Evolutionary conservation across 2,329 filamentous ascomycete species (phyloP).

Genomic region (Zarea fungicola): DNA sequence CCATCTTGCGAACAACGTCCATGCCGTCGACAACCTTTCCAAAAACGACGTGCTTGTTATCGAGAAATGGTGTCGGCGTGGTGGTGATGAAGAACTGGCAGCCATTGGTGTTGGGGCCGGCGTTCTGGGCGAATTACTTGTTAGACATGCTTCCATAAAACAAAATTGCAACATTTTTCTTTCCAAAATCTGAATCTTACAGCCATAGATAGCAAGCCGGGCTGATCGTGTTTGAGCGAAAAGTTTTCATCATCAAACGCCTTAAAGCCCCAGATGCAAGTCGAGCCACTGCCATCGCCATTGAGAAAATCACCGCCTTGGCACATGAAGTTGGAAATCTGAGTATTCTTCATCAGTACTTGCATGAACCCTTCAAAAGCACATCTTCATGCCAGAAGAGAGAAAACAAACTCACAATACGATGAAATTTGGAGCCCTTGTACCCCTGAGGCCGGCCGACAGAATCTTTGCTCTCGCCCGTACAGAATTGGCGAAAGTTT

Average conservation of each 20-base stretch:
- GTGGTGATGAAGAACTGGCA: conserved; percentile 98
- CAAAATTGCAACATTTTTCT: neutral
- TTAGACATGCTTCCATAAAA: conserved; percentile 11
- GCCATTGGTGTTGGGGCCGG: conserved; percentile 87
- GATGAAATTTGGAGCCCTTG: conserved; percentile 91
- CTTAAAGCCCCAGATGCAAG: conserved; percentile 79
- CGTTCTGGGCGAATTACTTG: conserved; percentile 54
- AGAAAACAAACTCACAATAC: conserved; percentile 62
- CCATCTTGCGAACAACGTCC: conserved; percentile 88
- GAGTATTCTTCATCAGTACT: neutral
- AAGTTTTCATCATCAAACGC: conserved; percentile 93
- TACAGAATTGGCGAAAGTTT: conserved; percentile 97
- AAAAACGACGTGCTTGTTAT: conserved; percentile 94
- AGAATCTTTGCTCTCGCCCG: conserved; percentile 78
- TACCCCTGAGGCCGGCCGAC: conserved; percentile 81
- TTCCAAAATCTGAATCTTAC: conserved; percentile 37
- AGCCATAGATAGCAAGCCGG: conserved; percentile 88
- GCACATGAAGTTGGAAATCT: conserved; percentile 97
- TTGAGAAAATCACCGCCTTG: conserved; percentile 96
- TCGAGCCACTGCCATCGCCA: conserved; percentile 84
- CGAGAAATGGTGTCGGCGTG: conserved; percentile 77
- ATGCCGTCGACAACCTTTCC: conserved; percentile 85
- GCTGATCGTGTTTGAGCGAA: conserved; percentile 66
- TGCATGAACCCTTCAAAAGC: neutral
- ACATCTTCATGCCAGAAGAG: neutral